Evolutionary conservation across 2,329 filamentous ascomycete genomes (phyloP).

Genomic region (Madurella mycetomatis): DNA sequence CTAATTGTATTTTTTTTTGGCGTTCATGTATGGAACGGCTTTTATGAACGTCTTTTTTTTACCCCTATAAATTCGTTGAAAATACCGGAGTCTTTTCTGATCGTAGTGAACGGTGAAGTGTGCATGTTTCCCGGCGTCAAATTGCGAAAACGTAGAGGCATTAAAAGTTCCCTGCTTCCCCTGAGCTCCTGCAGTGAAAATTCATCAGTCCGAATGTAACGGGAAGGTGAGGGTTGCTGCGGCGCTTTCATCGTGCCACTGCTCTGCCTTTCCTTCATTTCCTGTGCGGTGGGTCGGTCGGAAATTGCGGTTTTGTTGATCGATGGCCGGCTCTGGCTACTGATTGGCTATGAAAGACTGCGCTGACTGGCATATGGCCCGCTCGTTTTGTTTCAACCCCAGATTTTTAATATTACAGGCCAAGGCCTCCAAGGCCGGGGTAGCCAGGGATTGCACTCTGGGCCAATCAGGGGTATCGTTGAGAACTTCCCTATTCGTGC

Average conservation of each 20-base stretch:
- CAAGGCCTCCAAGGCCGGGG: too few relatives aligned
- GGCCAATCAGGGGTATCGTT: too few relatives aligned
- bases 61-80: neutral
- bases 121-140: neutral
- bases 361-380: neutral
- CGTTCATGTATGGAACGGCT: conserved; percentile 22
- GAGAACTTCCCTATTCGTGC: too few relatives aligned
- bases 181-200: neutral
- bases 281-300: conserved; percentile 5
- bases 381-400: conserved; percentile 15
- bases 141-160: neutral
- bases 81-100: neutral
- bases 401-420: conserved; percentile 5
- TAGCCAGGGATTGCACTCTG: neutral
- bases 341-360: neutral
- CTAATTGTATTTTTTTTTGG: conserved; percentile 39
- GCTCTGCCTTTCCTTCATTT: conserved; percentile 1
- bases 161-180: neutral
- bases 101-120: neutral
- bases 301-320: conserved; percentile 11
- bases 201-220: neutral
- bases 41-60: conserved; percentile 21
- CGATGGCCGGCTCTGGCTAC: neutral
- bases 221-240: neutral
- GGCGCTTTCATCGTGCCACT: neutral